These are phyloP conservation scores for Thermoascus crustaceus DNA, from an alignment of 2,329 filamentous ascomycete genomes.

Conservation along the genomic window DNA sequence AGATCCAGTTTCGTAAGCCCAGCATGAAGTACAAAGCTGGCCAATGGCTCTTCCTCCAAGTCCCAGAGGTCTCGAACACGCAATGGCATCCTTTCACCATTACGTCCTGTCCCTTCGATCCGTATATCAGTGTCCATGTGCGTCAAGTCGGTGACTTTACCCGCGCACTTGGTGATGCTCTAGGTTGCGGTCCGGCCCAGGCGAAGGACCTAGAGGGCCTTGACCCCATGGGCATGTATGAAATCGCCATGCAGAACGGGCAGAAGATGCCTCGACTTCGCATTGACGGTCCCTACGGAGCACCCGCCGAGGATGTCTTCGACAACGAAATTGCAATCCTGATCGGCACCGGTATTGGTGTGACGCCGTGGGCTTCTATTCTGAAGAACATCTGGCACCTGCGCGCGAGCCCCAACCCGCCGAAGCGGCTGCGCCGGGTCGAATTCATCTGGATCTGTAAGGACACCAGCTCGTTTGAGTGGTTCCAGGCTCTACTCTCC, in stretches of 20 bases:
- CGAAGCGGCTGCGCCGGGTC: slow-evolving; percentile 79
- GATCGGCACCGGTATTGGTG: slow-evolving; percentile 75
- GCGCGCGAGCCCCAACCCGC: slow-evolving; percentile 80
- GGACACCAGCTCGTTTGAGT: slow-evolving; percentile 92
- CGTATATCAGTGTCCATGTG: slow-evolving; percentile 88
- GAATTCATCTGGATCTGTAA: slow-evolving; percentile 99
- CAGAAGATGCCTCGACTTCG: slow-evolving; percentile 84
- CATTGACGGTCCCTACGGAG: slow-evolving; percentile 93
- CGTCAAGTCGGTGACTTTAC: slow-evolving; percentile 97
- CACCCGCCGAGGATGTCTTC: slow-evolving; percentile 95
- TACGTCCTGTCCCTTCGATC: slow-evolving; percentile 93
- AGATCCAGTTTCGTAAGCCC: slow-evolving; percentile 94
- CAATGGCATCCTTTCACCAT: slow-evolving; percentile 99
- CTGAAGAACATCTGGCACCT: slow-evolving; percentile 98
- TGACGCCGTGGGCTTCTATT: slow-evolving; percentile 80
- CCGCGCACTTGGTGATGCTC: slow-evolving; percentile 79
- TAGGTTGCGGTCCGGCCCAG: slow-evolving; percentile 85
- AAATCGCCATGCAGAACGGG: slow-evolving; percentile 87
- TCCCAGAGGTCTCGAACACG: slow-evolving; percentile 75
- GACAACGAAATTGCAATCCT: slow-evolving; percentile 75
- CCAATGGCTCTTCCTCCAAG: slow-evolving; percentile 95
- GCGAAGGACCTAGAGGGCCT: slow-evolving; percentile 83
- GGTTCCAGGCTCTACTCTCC: slow-evolving; percentile 91
- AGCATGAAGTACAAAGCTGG: slow-evolving; percentile 97
- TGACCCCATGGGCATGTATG: slow-evolving; percentile 94